Evolutionary conservation across 345 rosid species (phyloP).

Genomic region (Psidium friedrichsthalianum): DNA sequence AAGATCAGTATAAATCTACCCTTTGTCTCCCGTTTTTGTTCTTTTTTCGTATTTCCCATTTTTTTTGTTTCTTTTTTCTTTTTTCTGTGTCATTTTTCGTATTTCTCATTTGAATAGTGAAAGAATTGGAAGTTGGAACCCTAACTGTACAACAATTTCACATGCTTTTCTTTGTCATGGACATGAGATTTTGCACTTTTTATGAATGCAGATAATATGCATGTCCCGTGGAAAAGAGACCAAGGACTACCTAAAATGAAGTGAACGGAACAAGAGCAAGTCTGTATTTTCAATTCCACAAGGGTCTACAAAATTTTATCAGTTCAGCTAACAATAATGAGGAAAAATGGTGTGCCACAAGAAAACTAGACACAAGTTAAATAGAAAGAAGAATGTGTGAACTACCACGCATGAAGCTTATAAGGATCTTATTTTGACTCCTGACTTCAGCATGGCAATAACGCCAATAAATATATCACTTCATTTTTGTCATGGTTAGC

Average conservation of each 20-base stretch:
- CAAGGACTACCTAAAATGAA: background rate
- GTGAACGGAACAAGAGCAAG: background rate
- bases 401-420: background rate
- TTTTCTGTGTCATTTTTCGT: background rate
- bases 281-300: background rate
- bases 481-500: background rate
- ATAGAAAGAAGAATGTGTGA: background rate
- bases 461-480: background rate
- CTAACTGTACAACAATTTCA: background rate
- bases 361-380: background rate
- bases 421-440: background rate
- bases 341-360: background rate
- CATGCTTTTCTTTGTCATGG: background rate
- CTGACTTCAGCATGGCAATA: background rate
- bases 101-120: background rate
- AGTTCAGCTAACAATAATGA: background rate
- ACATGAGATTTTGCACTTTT: background rate
- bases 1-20: background rate
- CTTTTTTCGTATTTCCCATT: background rate
- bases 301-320: too few species aligned
- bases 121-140: background rate
- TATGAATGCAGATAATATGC: background rate
- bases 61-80: too few species aligned
- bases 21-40: background rate
- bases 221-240: background rate